These are phyloP conservation scores for Ceratocystis ficicola DNA, from an alignment of 2,329 filamentous ascomycete species.

Conservation along the genomic window DNA sequence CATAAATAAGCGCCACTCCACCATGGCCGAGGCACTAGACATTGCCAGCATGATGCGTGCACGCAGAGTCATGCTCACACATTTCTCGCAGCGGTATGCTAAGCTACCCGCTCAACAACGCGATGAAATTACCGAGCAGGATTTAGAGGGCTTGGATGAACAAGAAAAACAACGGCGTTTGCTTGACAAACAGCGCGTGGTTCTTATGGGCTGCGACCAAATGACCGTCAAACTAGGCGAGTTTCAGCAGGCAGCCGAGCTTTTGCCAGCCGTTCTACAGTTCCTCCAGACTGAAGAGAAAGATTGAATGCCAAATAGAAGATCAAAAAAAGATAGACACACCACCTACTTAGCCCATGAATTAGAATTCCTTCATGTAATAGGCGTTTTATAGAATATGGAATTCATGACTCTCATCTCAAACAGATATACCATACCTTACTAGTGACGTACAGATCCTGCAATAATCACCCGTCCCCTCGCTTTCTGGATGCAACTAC, in stretches of 20 bases:
- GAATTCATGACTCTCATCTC: not conserved
- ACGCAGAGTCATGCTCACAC: constrained; percentile 69
- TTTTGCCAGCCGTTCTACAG: constrained; percentile 42
- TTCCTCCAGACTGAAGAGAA: constrained; percentile 37
- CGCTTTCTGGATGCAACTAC: not conserved
- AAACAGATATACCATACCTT: not conserved
- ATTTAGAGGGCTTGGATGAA: constrained; percentile 26
- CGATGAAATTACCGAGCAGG: constrained; percentile 37
- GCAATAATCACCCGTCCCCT: not conserved
- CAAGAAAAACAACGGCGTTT: constrained; percentile 27
- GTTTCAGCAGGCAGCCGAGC: constrained; percentile 53
- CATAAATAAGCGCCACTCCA: constrained; percentile 77
- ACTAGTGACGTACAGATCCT: not conserved
- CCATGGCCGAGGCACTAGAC: constrained; percentile 70
- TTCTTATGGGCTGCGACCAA: constrained; percentile 65
- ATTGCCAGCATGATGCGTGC: constrained; percentile 71
- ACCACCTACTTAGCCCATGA: not conserved
- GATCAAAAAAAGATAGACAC: not conserved
- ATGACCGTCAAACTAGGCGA: constrained; percentile 63
- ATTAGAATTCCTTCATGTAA: not conserved
- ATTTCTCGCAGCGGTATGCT: constrained; percentile 90
- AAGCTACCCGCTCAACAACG: constrained; percentile 49
- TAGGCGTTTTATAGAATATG: constrained; percentile 1
- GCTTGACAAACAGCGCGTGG: constrained; percentile 41
- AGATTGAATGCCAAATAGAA: constrained; percentile 4